A percentile compares a stretch with the other conserved stretches of the same genome.
phyloP scores from a whole-genome alignment of 2,329 filamentous ascomycete species.

The Bipolaris sorokiniana region DNA sequence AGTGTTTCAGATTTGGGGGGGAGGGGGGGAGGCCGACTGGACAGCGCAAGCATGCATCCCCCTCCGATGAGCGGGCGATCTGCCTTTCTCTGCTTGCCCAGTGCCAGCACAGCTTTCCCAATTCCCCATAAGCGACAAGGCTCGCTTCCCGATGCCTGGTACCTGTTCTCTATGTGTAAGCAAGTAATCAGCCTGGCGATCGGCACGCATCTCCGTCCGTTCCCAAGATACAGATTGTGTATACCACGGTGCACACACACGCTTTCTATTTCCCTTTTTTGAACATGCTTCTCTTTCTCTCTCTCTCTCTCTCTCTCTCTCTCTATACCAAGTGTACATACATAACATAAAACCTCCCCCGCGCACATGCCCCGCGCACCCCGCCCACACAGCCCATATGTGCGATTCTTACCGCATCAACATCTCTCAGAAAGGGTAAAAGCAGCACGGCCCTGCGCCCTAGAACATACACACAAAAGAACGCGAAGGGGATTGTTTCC shows the following conservation, averaged over 20 bases:
- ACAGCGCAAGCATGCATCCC: neutral
- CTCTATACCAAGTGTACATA: no score
- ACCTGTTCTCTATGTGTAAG: neutral
- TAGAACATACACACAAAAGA: no score
- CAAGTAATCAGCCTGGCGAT: neutral
- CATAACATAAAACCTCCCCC: neutral
- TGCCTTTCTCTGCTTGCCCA: neutral
- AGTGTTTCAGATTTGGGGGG: constrained; percentile 20
- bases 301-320: no score
- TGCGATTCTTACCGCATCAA: no score
- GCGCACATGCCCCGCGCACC: neutral
- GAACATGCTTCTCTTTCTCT: no score
- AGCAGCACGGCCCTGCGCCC: no score
- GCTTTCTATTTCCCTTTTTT: no score
- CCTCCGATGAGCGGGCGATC: neutral
- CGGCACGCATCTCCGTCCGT: neutral
- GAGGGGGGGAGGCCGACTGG: no score
- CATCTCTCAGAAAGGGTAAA: no score
- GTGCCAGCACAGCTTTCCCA: constrained; percentile 12
- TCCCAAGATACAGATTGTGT: neutral
- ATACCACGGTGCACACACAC: neutral
- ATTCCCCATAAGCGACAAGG: constrained; percentile 1
- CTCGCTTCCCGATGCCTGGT: neutral
- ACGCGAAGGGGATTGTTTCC: neutral
- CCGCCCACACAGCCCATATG: neutral